These are phyloP conservation scores for Rhizopogon vinicolor DNA, from an alignment of 768 basidiomycete species.

Conservation along the genomic window DNA sequence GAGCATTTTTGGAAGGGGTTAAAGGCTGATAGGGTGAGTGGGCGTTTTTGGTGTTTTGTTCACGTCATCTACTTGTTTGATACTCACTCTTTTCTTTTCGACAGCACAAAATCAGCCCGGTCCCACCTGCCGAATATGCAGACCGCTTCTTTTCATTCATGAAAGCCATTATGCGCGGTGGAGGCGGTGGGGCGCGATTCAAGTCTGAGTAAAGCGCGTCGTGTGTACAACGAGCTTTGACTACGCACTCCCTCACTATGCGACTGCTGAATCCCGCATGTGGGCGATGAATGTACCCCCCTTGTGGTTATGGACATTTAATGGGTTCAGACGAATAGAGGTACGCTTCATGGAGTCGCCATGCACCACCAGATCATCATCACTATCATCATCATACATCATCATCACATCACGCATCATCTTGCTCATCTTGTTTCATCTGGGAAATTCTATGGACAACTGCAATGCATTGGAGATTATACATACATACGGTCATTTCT, in stretches of 20 bases:
- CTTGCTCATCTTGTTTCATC: neutral
- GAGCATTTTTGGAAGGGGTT: conserved; percentile 95
- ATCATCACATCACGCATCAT: neutral
- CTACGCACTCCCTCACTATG: neutral
- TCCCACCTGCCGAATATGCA: conserved; percentile 82
- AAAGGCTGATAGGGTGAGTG: conserved; percentile 77
- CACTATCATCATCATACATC: no score
- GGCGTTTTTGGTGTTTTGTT: conserved; percentile 3
- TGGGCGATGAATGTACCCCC: neutral
- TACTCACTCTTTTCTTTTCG: conserved; percentile 1
- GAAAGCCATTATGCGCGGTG: conserved; percentile 81
- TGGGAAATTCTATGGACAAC: neutral
- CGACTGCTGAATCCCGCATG: neutral
- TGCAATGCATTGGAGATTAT: neutral
- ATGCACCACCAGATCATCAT: no score
- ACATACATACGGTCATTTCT: neutral
- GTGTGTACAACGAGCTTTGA: neutral
- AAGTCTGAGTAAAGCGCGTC: conserved; percentile 32
- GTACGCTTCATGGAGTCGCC: no score
- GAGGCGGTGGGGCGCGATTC: conserved; percentile 56
- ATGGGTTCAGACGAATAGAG: neutral
- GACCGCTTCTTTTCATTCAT: conserved; percentile 86
- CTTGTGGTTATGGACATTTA: neutral
- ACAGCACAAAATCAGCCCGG: conserved; percentile 93
- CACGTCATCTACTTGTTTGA: neutral